phyloP scores from a whole-genome alignment of 371 early-diverging fungal genomes.

The Umbelopsis sp. region DNA sequence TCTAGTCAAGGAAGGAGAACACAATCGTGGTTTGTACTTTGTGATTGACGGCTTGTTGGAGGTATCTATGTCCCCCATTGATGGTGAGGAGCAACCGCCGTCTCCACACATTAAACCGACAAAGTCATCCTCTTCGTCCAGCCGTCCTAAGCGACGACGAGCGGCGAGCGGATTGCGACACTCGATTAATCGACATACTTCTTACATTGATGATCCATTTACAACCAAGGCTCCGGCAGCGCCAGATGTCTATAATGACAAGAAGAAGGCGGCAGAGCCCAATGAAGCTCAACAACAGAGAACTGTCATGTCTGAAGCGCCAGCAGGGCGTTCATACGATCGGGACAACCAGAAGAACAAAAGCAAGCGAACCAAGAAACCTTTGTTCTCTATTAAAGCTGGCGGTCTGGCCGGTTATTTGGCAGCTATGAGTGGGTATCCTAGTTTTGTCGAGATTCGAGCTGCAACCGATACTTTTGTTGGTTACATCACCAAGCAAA shows the following conservation, averaged over 20 bases:
- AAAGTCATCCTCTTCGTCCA: background rate
- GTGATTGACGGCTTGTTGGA: slow-evolving; percentile 91
- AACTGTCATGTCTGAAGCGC: slow-evolving; percentile 32
- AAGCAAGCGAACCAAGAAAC: slow-evolving; percentile 37
- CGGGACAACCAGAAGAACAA: slow-evolving; percentile 23
- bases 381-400: slow-evolving; percentile 74
- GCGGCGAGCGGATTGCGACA: background rate
- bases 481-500: slow-evolving; percentile 82
- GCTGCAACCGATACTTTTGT: slow-evolving; percentile 84
- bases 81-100: slow-evolving; percentile 37
- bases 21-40: slow-evolving; percentile 87
- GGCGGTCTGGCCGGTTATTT: slow-evolving; percentile 94
- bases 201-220: slow-evolving; percentile 12
- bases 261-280: slow-evolving; percentile 14
- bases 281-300: slow-evolving; percentile 18
- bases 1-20: slow-evolving; percentile 83
- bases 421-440: slow-evolving; percentile 88
- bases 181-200: background rate
- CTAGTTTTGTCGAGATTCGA: slow-evolving; percentile 83
- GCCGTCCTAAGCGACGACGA: background rate
- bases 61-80: slow-evolving; percentile 64
- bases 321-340: slow-evolving; percentile 37
- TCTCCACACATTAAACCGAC: background rate
- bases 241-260: background rate
- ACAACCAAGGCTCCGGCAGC: background rate